These are phyloP conservation scores for Cutaneotrichosporon curvatum DNA, from an alignment of 1,284 basidiomycete genomes.

Conservation along the genomic window DNA sequence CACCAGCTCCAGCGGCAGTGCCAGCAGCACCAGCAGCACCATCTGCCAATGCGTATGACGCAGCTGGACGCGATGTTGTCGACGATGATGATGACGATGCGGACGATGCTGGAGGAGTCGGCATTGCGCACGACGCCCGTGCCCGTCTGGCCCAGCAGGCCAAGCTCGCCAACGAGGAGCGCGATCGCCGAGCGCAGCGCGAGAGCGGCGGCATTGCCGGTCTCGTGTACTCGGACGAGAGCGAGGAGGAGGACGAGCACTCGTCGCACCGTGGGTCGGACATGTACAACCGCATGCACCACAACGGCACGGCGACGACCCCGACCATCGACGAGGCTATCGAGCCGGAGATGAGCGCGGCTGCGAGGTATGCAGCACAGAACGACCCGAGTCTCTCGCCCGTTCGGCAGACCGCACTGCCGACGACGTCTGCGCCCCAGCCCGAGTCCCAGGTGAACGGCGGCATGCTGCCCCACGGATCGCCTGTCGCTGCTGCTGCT, in stretches of 20 bases:
- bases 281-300: slow-evolving; percentile 9
- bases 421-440: no score
- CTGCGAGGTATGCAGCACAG: neutral
- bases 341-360: neutral
- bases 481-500: neutral
- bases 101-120: slow-evolving; percentile 50
- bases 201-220: slow-evolving; percentile 35
- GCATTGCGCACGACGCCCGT: slow-evolving; percentile 56
- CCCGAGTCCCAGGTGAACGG: no score
- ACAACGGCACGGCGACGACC: neutral
- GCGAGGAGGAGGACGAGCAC: slow-evolving; percentile 42
- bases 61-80: neutral
- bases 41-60: no score
- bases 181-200: slow-evolving; percentile 46
- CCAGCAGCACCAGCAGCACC: no score
- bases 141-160: slow-evolving; percentile 67
- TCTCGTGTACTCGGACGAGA: slow-evolving; percentile 46
- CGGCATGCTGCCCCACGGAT: no score
- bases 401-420: no score
- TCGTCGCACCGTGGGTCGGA: neutral
- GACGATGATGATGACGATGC: slow-evolving; percentile 44
- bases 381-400: no score
- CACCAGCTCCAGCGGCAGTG: no score
- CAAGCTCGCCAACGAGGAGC: slow-evolving; percentile 50
- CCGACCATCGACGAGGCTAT: slow-evolving; percentile 2